Percentiles rank a stretch among this genome's conserved stretches.
Conservation (phyloP, 2,329 filamentous ascomycete genomes). For the Colletotrichum tropicicola region DNA sequence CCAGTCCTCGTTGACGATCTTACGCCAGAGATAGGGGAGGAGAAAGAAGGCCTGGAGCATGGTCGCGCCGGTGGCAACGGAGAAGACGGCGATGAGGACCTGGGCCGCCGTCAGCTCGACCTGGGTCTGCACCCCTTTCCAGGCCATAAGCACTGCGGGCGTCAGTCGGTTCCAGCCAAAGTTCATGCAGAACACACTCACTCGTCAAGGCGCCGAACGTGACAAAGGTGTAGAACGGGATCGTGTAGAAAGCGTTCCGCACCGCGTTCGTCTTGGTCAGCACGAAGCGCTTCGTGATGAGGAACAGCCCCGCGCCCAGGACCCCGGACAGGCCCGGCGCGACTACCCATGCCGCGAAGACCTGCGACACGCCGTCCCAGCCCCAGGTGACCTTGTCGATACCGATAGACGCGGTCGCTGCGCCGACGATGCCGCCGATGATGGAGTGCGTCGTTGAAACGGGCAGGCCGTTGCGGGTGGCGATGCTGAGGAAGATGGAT, state of each 20-base stretch:
- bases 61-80: conserved; percentile 50
- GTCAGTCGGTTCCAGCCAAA: conserved; percentile 17
- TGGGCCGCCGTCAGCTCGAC: conserved; percentile 34
- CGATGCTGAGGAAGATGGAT: conserved; percentile 60
- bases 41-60: conserved; percentile 56
- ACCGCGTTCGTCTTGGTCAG: conserved; percentile 40
- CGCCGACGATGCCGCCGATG: conserved; percentile 51
- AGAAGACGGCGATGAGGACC: conserved; percentile 49
- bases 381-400: conserved; percentile 47
- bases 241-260: conserved; percentile 41
- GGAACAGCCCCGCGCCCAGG: conserved; percentile 42
- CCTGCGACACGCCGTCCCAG: conserved; percentile 45
- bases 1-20: conserved; percentile 61
- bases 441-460: conserved; percentile 64
- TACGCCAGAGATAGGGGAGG: conserved; percentile 60
- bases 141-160: conserved; percentile 59
- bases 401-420: conserved; percentile 46
- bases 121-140: conserved; percentile 44
- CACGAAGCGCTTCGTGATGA: conserved; percentile 44
- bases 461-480: conserved; percentile 59
- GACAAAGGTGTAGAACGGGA: conserved; percentile 48
- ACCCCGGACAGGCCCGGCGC: conserved; percentile 44
- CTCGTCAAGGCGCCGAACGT: conserved; percentile 45
- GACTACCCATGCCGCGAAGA: conserved; percentile 48
- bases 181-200: conserved; percentile 30